Evolutionary conservation across 805 yeast species (phyloP), one percentile per base, ranked within the genome.

Genomic region (Saturnispora besseyi): DNA sequence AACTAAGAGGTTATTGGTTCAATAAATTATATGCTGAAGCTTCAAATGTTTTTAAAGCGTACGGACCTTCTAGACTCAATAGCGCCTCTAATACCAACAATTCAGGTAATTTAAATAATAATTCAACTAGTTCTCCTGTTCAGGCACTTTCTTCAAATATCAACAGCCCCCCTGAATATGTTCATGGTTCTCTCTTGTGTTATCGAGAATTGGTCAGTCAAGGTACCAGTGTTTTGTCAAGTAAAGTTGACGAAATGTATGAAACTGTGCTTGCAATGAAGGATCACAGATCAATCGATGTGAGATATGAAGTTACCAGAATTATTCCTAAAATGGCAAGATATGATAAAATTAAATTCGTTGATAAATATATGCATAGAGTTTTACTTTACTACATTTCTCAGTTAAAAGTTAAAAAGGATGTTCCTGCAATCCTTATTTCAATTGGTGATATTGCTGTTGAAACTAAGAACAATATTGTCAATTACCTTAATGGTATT

Each of bases 121-220:
- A 43, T 31, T 15, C 40, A 38, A 21, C 48, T 7, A 9, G 13
- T 12, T 32, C 38, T 11, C 15, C 42, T 13, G 18, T 41, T 28
- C 37, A 29, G 28, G 24, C 41, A n/a, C 47, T 11, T 30, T 26
- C 44, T 31, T 46, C 50, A 9, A 46, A 46, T 21, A 47, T 36
- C 26, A 51, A 57, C 40, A 60, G 57, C n/a, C 63, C 70, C 0
- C 47, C 78, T 18, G 97, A 89, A 53, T 72, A 83, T 2, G 76
- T 87, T n/a, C 98, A 91, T 64, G 97, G 96, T 0, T 79, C 95
- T 0, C 68, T 91, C 22, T 69, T 91, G 37, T 93, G 87, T 0
- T 89, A 81, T 62, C 74, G 93, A 31, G 96, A 88, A 62, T 70
- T 91, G 15, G 75, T 90, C 12, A 69, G 75, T 48, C 76, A 81